phyloP scores from a whole-genome alignment of 1,139 yeast species.

The Taphrina wiesneri region DNA sequence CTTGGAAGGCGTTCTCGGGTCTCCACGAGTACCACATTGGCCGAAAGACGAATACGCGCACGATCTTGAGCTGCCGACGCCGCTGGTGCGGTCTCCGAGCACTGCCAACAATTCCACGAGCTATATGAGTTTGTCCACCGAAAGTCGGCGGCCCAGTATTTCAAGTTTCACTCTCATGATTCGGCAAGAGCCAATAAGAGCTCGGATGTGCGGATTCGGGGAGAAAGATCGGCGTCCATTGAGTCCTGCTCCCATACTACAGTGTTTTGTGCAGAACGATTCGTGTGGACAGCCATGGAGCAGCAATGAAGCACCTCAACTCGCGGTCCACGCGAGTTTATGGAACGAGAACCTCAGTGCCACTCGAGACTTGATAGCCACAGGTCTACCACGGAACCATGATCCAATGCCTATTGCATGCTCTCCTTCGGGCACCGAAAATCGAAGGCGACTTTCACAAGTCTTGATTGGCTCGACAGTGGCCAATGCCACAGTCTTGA shows the following conservation, averaged over 20 bases:
- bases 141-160: neutral
- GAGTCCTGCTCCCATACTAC: constrained; percentile 32
- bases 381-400: neutral
- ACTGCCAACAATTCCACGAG: neutral
- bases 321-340: constrained; percentile 27
- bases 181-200: constrained; percentile 31
- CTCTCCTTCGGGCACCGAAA: neutral
- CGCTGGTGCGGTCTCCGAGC: neutral
- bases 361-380: constrained; percentile 20
- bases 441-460: constrained; percentile 5
- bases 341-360: constrained; percentile 4
- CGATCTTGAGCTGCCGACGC: neutral
- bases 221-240: constrained; percentile 34
- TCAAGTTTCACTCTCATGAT: neutral
- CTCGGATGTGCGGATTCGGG: constrained; percentile 36
- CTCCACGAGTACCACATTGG: neutral
- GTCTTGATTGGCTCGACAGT: constrained; percentile 31
- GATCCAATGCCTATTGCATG: neutral
- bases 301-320: constrained; percentile 5
- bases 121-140: neutral
- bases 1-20: neutral
- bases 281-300: neutral
- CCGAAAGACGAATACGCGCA: neutral
- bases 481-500: neutral
- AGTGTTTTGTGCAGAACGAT: neutral